These are phyloP conservation scores for Scutellaria barbata DNA, from an alignment of 257 asterid genomes.

Conservation along the genomic window DNA sequence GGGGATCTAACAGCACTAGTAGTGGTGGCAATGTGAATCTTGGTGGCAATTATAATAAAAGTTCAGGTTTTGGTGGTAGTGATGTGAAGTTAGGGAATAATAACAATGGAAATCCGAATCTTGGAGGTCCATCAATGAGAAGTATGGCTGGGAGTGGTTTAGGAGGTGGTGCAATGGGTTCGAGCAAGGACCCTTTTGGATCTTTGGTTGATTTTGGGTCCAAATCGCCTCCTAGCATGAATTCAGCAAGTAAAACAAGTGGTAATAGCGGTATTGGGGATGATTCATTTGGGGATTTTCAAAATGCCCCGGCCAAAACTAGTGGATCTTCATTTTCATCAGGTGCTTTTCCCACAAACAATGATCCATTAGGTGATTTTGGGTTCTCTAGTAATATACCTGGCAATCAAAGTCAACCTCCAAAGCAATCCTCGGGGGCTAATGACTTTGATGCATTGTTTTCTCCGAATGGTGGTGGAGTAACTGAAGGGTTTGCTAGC, in stretches of 20 bases:
- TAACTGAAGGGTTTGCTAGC: conserved; percentile 39
- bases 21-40: conserved; percentile 48
- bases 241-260: conserved; percentile 50
- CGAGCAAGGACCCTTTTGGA: conserved; percentile 77
- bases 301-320: conserved; percentile 55
- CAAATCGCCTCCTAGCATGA: conserved; percentile 51
- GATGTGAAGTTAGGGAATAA: conserved; percentile 53
- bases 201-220: conserved; percentile 75
- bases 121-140: conserved; percentile 63
- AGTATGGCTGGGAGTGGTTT: conserved; percentile 58
- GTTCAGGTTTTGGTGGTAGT: conserved; percentile 42
- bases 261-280: conserved; percentile 43
- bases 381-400: conserved; percentile 43
- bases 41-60: conserved; percentile 33
- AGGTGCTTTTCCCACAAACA: conserved; percentile 35
- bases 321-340: conserved; percentile 49
- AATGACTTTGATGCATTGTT: conserved; percentile 66
- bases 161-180: conserved; percentile 53
- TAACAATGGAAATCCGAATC: conserved; percentile 46
- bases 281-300: conserved; percentile 65
- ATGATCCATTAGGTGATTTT: conserved; percentile 59
- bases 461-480: conserved; percentile 41
- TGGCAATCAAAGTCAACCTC: conserved; percentile 44
- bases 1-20: conserved; percentile 49
- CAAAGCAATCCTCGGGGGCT: conserved; percentile 46